Conservation (phyloP, 305 asterid genomes). For the Fraxinus albicans region DNA sequence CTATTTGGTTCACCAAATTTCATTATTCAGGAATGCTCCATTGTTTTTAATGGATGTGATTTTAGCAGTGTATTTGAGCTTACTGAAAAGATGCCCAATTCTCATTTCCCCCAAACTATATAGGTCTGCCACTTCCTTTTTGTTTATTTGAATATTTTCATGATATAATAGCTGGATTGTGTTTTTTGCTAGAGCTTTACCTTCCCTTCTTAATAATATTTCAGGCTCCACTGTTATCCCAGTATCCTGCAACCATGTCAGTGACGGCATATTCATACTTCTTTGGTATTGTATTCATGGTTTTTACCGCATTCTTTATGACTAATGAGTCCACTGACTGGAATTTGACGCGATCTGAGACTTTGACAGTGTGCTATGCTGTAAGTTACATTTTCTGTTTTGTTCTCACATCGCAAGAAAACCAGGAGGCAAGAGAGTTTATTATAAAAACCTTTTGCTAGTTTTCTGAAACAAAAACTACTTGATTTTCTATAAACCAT, state of each 20-base stretch:
- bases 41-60: not conserved
- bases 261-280: conserved; percentile 84
- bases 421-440: not conserved
- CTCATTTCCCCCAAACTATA: not conserved
- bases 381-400: conserved; percentile 46
- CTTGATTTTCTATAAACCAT: not conserved
- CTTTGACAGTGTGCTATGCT: conserved; percentile 77
- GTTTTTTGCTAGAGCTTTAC: conserved; percentile 30
- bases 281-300: conserved; percentile 78
- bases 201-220: conserved; percentile 25
- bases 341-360: conserved; percentile 68
- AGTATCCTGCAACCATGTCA: conserved; percentile 89
- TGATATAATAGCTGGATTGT: not conserved
- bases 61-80: not conserved
- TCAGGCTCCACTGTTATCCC: conserved; percentile 84
- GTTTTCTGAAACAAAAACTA: not conserved
- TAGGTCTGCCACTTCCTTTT: not conserved
- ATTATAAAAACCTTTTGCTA: not conserved
- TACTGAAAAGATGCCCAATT: not conserved
- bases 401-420: not conserved
- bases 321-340: conserved; percentile 67
- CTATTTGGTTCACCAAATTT: too few species aligned
- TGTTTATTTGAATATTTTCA: conserved; percentile 2
- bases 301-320: conserved; percentile 50
- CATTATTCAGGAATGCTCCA: not conserved